Evolutionary conservation across 1,139 yeast genomes (phyloP), one percentile per base, ranked within the genome.

Genomic region (Chernovozyma aurita): DNA sequence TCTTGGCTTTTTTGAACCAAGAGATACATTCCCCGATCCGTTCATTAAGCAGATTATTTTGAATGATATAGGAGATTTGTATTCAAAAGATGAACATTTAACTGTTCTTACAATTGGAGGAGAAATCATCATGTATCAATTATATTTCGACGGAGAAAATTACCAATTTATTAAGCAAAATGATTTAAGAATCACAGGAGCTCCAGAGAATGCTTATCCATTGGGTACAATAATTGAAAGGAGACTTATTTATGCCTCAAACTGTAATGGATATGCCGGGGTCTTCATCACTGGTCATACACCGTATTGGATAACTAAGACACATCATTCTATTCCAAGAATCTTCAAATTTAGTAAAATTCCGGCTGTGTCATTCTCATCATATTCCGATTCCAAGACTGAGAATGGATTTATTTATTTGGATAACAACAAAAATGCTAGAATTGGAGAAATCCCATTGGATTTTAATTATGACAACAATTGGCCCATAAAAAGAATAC

Each of bases 81-180:
- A 65, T 18, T 66, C 74, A 36, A 59, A 61, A 33, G 65, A 64
- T 25, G 90, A 85, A 46, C 80, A 78, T 53, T 56, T 88, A 42
- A 70, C 88, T 0, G 65, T 86, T 5, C 63, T 87, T 34, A 86
- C 95, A 0, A 74, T 80, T 52, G 90, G 92, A 37, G 94, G 94
- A 48, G 95, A 87, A 55, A 63, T 86, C 1, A 64, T 78, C 31
- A 63, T 84, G 43, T 87, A 87, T 54, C 78, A 78, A 47, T 61
- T 80, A 30, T 76, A 65, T 40, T 67, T 66, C 44, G 78, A 72
- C 50, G 73, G 77, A 4, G 73, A 69, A 31, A 69, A 68, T 44
- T 71, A 65, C 46, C 63, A 69, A 42, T 65, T 80, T 35, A 49
- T 60, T 28, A 75, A 77, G 50, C 70, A 70, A 22, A 67, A 73